Base-by-base conservation (phyloP, 768 basidiomycete species). In the Lactarius quietus region DNA sequence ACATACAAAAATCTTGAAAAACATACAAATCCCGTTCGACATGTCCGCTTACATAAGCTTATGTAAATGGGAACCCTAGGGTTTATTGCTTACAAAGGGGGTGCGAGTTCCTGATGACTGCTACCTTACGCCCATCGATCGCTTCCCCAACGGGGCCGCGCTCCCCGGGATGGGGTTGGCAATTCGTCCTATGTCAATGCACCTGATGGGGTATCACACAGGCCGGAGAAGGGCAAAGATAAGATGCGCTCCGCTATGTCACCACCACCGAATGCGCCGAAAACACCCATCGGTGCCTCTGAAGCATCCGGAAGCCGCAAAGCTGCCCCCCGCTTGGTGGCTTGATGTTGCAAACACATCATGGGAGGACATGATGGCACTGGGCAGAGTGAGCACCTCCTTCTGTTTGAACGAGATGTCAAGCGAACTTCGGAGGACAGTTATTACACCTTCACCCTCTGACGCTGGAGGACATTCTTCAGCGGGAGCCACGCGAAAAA, bases 401-500 rank as follows among this genome's bases (percentile, higher is more conserved):
- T 38, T 59, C 31, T 41, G 18, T 26, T 38, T 20, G 36, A 39
- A 23, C 26, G 38, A 38, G 31, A 17, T 14, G 35, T 29, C 9
- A 28, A 36, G 28, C 55, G 31, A 57, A 69, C 39, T 43, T 43
- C 51, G 18, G 63, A 52, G 36, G 55, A 29, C 35, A 94, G 93
- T 77, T 92, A 20, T 78, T 96, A 29, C 91, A 92, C 66, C 82
- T 98, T 1, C 95, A 98, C 74, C 95, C 95, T 0, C 78, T 98
- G 53, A 96, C 95, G 0, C 80, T 97, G 15, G 95, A 98, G 75
- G 95, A 98, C 76, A 92, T 96, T 53, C 76, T 97, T 9, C 91
- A 93, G 66, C 88, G 91, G 76, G 95, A 98, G 66, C 89, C 92
- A 18, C 83, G 93, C 45, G 95, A 97, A 76, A 98, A 98, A 76